Evolutionary conservation across 2,329 filamentous ascomycete species (phyloP).

Genomic region (Diplodia corticola): DNA sequence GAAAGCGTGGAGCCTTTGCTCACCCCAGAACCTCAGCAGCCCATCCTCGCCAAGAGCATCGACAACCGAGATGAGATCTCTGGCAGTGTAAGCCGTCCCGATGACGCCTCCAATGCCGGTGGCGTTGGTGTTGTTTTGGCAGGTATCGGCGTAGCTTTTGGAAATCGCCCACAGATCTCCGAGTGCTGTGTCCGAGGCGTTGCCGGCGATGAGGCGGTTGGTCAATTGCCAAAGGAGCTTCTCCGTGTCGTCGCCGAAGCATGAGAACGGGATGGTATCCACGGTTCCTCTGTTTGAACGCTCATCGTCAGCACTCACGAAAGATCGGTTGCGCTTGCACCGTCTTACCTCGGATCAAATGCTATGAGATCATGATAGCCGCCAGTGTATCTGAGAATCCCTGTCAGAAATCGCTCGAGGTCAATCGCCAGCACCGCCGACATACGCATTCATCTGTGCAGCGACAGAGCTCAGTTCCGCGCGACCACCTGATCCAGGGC

Average conservation of each 20-base stretch:
- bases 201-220: neutral
- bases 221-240: neutral
- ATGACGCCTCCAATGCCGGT: constrained; percentile 38
- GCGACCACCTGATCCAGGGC: constrained; percentile 25
- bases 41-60: constrained; percentile 48
- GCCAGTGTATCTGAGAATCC: constrained; percentile 10
- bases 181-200: constrained; percentile 24
- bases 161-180: constrained; percentile 24
- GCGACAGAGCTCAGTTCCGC: neutral
- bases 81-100: constrained; percentile 47
- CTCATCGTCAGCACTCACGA: neutral
- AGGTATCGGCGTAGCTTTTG: constrained; percentile 20
- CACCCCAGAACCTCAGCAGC: constrained; percentile 27
- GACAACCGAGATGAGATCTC: constrained; percentile 49
- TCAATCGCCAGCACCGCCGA: too few species aligned
- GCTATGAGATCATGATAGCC: constrained; percentile 26
- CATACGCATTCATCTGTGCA: neutral
- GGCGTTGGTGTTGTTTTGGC: constrained; percentile 24
- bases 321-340: too few species aligned
- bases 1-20: neutral
- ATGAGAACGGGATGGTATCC: constrained; percentile 26
- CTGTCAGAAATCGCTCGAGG: neutral
- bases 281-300: neutral
- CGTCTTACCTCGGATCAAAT: constrained; percentile 11
- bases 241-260: constrained; percentile 16